phyloP scores from a whole-genome alignment of 345 rosid genomes.

The Moricandia arvensis region DNA sequence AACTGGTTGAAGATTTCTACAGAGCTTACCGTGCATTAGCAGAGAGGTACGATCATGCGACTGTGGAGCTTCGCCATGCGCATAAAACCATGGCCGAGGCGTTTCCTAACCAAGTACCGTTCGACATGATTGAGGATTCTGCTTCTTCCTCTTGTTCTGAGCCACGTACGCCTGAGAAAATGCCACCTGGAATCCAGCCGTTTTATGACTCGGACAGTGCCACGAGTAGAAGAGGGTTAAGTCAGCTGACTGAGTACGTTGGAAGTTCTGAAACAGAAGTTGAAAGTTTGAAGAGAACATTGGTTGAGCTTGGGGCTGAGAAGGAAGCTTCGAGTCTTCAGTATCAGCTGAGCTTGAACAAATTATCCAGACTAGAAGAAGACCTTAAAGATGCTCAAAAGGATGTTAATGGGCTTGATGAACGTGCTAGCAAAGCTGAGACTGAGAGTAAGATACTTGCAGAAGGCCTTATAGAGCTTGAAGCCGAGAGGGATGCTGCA shows the following conservation, averaged over 20 bases:
- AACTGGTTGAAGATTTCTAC: constrained; percentile 93
- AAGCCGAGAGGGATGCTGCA: constrained; percentile 67
- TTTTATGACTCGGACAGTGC: constrained; percentile 40
- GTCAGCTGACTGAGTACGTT: constrained; percentile 58
- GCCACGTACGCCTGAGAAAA: constrained; percentile 68
- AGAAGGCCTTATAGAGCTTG: constrained; percentile 59
- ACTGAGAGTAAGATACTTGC: constrained; percentile 66
- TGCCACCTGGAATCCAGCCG: constrained; percentile 43
- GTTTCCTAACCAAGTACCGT: constrained; percentile 83
- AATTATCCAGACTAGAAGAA: constrained; percentile 61
- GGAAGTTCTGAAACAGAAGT: constrained; percentile 48
- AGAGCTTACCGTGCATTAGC: constrained; percentile 98
- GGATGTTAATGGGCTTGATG: constrained; percentile 58
- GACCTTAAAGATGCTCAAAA: constrained; percentile 60
- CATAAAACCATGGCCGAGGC: constrained; percentile 91
- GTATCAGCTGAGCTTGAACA: constrained; percentile 62
- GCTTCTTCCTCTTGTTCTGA: constrained; percentile 57
- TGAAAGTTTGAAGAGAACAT: constrained; percentile 55
- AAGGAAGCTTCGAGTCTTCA: constrained; percentile 60
- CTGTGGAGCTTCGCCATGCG: constrained; percentile 84
- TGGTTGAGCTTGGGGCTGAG: constrained; percentile 69
- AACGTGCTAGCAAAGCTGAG: constrained; percentile 78
- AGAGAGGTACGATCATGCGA: constrained; percentile 94
- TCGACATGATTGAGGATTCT: constrained; percentile 58
- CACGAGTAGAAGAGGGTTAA: constrained; percentile 56